A percentile compares a stretch with the other conserved stretches of the same genome.
Evolutionary conservation across 495 filamentous ascomycete species (phyloP).

Genomic region (Hypoxylon fragiforme): DNA sequence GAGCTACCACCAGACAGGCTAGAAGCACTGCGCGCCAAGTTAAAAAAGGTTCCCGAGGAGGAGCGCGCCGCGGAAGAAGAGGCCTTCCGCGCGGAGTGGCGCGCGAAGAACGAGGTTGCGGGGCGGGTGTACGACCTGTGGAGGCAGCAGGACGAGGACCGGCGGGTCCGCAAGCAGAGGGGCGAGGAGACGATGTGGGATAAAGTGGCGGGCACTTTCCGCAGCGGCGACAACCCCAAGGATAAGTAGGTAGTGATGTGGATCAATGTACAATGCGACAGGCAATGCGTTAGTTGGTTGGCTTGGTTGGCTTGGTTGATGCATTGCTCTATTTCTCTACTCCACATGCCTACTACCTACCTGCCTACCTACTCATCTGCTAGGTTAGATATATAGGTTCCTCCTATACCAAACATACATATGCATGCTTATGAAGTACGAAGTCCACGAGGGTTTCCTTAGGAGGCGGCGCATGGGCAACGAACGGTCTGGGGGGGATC

Average conservation of each 20-base stretch:
- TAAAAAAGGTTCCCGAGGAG: constrained; percentile 62
- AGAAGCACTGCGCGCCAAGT: constrained; percentile 52
- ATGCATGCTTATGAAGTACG: not conserved
- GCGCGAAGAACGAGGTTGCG: constrained; percentile 60
- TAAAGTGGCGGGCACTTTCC: constrained; percentile 39
- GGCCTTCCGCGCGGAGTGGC: constrained; percentile 62
- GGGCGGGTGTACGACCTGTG: constrained; percentile 57
- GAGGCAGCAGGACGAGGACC: constrained; percentile 59
- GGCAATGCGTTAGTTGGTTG: too few species aligned
- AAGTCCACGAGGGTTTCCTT: not conserved
- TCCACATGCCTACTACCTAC: too few species aligned
- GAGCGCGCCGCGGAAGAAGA: constrained; percentile 69
- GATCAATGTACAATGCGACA: too few species aligned
- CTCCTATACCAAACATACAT: too few species aligned
- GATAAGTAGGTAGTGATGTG: constrained; percentile 18
- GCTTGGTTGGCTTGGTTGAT: too few species aligned
- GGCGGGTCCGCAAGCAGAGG: constrained; percentile 60
- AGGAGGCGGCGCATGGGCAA: too few species aligned
- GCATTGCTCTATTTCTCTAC: too few species aligned
- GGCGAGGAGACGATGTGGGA: constrained; percentile 59
- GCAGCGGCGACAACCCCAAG: constrained; percentile 1
- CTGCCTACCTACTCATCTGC: too few species aligned
- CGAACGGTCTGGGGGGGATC: not conserved
- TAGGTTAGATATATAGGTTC: too few species aligned
- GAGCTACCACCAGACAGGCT: constrained; percentile 42